phyloP scores from a whole-genome alignment of 2,329 filamentous ascomycete genomes.

The Pseudocercospora pini-densiflorae region DNA sequence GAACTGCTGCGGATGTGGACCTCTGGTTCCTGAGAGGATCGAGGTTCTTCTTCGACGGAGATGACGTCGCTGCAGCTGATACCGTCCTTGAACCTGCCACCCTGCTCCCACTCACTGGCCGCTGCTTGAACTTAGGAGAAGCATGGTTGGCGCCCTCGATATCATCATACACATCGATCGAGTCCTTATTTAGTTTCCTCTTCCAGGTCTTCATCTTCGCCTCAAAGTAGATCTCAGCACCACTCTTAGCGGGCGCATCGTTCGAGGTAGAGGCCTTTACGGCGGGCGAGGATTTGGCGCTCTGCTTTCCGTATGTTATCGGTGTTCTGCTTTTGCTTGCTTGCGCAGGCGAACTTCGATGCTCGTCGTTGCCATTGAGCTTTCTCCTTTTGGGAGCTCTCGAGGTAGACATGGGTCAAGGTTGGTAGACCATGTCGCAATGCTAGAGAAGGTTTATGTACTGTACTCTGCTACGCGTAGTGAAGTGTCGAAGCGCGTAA shows the following conservation, averaged over 20 bases:
- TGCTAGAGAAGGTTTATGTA: neutral
- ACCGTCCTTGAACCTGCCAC: neutral
- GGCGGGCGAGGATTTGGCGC: slow-evolving; percentile 20
- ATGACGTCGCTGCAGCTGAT: neutral
- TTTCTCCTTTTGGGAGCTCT: slow-evolving; percentile 38
- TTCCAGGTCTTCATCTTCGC: slow-evolving; percentile 18
- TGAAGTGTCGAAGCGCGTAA: neutral
- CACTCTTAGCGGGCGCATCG: slow-evolving; percentile 10
- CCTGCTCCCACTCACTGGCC: neutral
- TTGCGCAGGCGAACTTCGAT: slow-evolving; percentile 18
- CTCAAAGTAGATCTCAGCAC: slow-evolving; percentile 14
- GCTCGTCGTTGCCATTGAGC: slow-evolving; percentile 21
- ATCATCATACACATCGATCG: slow-evolving; percentile 48
- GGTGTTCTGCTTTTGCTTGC: slow-evolving; percentile 6
- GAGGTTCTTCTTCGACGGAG: slow-evolving; percentile 15
- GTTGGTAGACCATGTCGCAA: neutral
- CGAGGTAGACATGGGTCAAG: slow-evolving; percentile 29
- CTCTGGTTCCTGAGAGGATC: slow-evolving; percentile 31
- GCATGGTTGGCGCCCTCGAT: slow-evolving; percentile 46
- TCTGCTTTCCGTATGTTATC: slow-evolving; percentile 7
- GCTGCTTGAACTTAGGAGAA: neutral
- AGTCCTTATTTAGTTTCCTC: slow-evolving; percentile 21
- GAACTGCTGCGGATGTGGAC: neutral
- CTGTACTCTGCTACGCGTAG: neutral
- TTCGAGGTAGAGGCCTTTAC: slow-evolving; percentile 2